Evolutionary conservation across 73 alveolate species (phyloP).

Genomic region (Uronychia binucleata): DNA sequence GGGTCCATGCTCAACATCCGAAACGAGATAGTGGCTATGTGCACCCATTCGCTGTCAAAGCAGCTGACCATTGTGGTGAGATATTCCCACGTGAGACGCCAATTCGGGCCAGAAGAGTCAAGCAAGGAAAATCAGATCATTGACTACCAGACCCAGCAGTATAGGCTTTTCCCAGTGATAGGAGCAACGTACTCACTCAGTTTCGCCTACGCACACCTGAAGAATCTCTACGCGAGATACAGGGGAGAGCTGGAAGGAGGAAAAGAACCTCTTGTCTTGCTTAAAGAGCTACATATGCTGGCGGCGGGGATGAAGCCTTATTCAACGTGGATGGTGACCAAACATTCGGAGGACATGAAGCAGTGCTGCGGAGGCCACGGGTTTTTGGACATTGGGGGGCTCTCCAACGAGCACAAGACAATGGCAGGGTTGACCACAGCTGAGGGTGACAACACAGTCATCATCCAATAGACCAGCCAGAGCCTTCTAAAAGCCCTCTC

Average conservation of each 20-base stretch:
- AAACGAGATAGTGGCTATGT: neutral
- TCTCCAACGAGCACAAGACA: conserved; percentile 22
- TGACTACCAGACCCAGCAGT: conserved; percentile 39
- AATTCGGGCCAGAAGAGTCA: conserved; percentile 10
- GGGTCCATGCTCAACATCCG: conserved; percentile 47
- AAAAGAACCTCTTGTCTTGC: conserved; percentile 24
- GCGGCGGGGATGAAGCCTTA: conserved; percentile 46
- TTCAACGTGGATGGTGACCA: conserved; percentile 37
- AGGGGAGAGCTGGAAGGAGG: conserved; percentile 7
- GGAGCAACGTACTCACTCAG: conserved; percentile 42
- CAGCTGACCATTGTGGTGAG: conserved; percentile 38
- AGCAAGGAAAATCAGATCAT: conserved; percentile 30
- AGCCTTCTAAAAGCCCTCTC: conserved; percentile 18
- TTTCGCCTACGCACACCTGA: conserved; percentile 14
- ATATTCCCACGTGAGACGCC: conserved; percentile 28
- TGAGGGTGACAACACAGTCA: conserved; percentile 63
- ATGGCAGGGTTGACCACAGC: conserved; percentile 42
- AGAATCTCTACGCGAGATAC: conserved; percentile 8
- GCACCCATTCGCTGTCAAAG: neutral
- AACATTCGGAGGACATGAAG: conserved; percentile 43
- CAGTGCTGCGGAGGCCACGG: conserved; percentile 77
- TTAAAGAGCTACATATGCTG: conserved; percentile 37
- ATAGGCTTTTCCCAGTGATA: conserved; percentile 35
- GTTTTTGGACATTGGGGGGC: conserved; percentile 51
- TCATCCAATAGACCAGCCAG: conserved; percentile 40